Percentiles rank a stretch among this genome's conserved stretches.
Conservation (phyloP, 352 stramenopile genomes). For the Pythium dissimile region DNA sequence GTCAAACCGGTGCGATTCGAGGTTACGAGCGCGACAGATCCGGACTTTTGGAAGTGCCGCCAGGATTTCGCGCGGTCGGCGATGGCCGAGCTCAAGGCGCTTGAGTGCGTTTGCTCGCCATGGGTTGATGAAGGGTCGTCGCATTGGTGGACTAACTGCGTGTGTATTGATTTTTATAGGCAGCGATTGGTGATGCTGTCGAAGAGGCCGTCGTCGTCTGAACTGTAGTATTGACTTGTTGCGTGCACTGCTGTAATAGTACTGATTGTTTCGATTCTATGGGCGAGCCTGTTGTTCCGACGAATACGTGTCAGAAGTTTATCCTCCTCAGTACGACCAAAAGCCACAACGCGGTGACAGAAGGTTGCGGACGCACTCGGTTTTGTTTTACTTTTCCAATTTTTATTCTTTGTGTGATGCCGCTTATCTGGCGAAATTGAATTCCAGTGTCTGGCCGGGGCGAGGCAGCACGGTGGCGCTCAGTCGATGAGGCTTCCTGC, state of each 20-base stretch:
- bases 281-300: too few species aligned
- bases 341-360: too few species aligned
- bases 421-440: constrained; percentile 21
- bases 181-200: neutral
- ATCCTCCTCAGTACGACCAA: too few species aligned
- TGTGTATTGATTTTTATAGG: neutral
- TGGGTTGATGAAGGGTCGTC: neutral
- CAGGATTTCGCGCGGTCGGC: constrained; percentile 27
- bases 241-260: neutral
- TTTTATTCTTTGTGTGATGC: too few species aligned
- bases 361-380: too few species aligned
- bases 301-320: too few species aligned
- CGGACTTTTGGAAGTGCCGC: constrained; percentile 39
- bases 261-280: too few species aligned
- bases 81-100: constrained; percentile 30
- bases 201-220: neutral
- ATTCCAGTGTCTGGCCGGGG: neutral
- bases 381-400: too few species aligned
- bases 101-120: constrained; percentile 28
- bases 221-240: neutral
- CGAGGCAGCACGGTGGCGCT: constrained; percentile 3
- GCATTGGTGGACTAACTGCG: too few species aligned
- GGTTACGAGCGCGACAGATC: constrained; percentile 21
- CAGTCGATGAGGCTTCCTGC: constrained; percentile 4
- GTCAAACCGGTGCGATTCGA: constrained; percentile 11